Evolutionary conservation across 805 yeast species (phyloP), one percentile per base, ranked within the genome.

Genomic region (Wickerhamomyces strasburgensis): DNA sequence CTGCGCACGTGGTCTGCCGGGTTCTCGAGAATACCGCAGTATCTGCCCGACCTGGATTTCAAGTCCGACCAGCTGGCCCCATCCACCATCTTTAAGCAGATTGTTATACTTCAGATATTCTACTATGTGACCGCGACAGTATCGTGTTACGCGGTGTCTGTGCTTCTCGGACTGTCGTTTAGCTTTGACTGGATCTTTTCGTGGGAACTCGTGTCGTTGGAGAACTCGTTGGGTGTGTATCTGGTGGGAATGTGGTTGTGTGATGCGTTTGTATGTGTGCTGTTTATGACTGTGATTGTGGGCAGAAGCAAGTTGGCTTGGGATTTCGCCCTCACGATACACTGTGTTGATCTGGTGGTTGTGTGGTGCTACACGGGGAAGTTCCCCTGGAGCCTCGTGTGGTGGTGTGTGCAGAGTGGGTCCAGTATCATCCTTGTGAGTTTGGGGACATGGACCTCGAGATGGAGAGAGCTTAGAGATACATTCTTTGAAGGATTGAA

Each of bases 251-350:
- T 89, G 39, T 90, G 98, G 98, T 64, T 90, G 13, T 58, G 87
- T 34, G 95, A 84, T 56, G 71, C 96, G 0, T 68, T 93, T 30
- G 65, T 93, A 28, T 82, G 95, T 48, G 96, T 88, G 2, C 59
- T 86, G 9, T 87, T 86, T 54, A 78, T 90, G 54, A 86, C 95
- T 1, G 61, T 89, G 2, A 78, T 90, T 19, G 96, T 90, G 10
- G 96, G 98, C 0, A 68, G 98, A 39, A 84, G 95, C 29, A 93
- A 90, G 58, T 65, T 90, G 34, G 98, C 97, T 0, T 84, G 96
- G 84, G 98, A 90, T 61, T 90, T 93, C 64, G 96, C 96, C 9
- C 55, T 90, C n/a, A 93, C 98, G 0, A 76, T 90, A 13, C 96
- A 93, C 59, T 76, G 83, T 16, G 72, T 93, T 34, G 82, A 90